Evolutionary conservation across 257 asterid genomes (phyloP), one percentile per base, ranked within the genome.

Genomic region (Knoxia roxburghii): DNA sequence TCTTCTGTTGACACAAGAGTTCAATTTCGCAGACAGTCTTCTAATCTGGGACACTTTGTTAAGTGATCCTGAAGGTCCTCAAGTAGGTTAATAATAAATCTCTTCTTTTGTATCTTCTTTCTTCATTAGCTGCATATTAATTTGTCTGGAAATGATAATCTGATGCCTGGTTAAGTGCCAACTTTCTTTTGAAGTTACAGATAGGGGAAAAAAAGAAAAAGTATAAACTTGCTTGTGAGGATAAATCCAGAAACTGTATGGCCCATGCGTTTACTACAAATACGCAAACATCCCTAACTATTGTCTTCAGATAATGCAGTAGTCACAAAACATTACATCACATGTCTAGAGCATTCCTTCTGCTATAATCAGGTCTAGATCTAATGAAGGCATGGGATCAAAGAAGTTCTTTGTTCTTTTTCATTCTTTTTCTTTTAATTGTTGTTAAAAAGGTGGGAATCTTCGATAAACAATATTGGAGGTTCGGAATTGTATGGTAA

Each of bases 31-130:
- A 0, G 94, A 93, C 78, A 82, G 79, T 75, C 86, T 90, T 64
- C 76, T 82, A 61, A 93, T 93, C 70, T 93, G 98, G 98, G 98
- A 93, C 78, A 85, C 95, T 55, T 86, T 93, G 39, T 80, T 93
- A 64, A 93, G 98, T 75, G 98, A 93, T 79, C 94, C 96, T 6
- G 98, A 90, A 76, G 98, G 98, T 76, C 96, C 91, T 78, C 98
- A 90, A 78, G 97, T 90, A 73, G 78, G 96, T 73, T 57, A 23
- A 30, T 71, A n/a, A n/a, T 30, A 32, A 60, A 52, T 62, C 15
- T 53, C 60, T 51, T 58, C 68, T 39, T 71, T 64, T 49, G 43
- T 55, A 59, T 60, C 23, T 54, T 20, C 26, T 23, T 69, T 46
- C 56, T 65, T 56, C 48, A 26, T 50, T 41, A 26, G 60, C 32